phyloP scores from a whole-genome alignment of 2,329 filamentous ascomycete genomes.

The Scolecobasidium constrictum region DNA sequence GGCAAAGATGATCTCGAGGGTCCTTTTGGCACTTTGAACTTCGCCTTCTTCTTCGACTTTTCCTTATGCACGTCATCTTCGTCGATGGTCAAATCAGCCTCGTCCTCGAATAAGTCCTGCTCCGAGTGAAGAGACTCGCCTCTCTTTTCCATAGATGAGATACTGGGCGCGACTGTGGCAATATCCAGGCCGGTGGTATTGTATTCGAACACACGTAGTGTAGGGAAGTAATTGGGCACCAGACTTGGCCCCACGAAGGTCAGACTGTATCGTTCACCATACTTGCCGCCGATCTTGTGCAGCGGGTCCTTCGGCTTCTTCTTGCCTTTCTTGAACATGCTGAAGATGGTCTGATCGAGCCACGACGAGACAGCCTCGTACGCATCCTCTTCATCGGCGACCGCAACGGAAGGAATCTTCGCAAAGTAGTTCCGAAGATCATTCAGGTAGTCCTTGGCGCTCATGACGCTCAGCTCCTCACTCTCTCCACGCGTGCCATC shows the following conservation, averaged over 20 bases:
- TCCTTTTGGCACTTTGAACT: slow-evolving; percentile 49
- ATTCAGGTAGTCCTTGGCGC: slow-evolving; percentile 68
- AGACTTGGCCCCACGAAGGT: slow-evolving; percentile 76
- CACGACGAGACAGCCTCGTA: slow-evolving; percentile 13
- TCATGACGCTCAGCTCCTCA: slow-evolving; percentile 31
- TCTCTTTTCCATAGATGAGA: slow-evolving; percentile 8
- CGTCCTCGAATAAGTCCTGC: slow-evolving; percentile 8
- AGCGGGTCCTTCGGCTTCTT: slow-evolving; percentile 41
- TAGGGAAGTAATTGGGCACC: slow-evolving; percentile 87
- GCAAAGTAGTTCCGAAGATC: slow-evolving; percentile 73
- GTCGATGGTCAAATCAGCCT: slow-evolving; percentile 26
- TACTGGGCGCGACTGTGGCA: slow-evolving; percentile 17
- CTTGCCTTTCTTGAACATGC: slow-evolving; percentile 26
- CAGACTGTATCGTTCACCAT: slow-evolving; percentile 74
- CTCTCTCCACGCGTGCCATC: slow-evolving; percentile 34
- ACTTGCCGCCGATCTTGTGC: slow-evolving; percentile 64
- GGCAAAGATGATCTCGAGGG: slow-evolving; percentile 64
- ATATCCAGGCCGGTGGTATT: slow-evolving; percentile 72
- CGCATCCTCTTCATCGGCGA: slow-evolving; percentile 14
- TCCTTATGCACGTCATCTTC: slow-evolving; percentile 37
- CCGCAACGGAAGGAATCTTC: slow-evolving; percentile 49
- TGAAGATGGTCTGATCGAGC: background rate
- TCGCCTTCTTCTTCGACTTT: slow-evolving; percentile 45
- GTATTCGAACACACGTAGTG: slow-evolving; percentile 84
- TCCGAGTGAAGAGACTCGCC: too few species aligned